Evolutionary conservation across 139 green algal species (phyloP).

Genomic region (Pseudopediastrum boryanum): DNA sequence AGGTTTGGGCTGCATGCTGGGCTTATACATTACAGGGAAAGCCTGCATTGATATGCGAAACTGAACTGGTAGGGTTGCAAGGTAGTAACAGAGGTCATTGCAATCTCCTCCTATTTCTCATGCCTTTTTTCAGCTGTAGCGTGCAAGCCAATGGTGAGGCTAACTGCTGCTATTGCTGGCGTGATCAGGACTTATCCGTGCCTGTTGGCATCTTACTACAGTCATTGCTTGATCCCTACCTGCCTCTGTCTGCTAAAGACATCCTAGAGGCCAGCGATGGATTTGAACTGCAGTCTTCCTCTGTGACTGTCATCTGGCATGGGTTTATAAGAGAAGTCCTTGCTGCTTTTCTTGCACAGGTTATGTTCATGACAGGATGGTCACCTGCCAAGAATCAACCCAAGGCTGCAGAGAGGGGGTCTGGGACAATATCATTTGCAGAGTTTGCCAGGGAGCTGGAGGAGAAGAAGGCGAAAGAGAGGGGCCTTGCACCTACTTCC

Average conservation of each 20-base stretch:
- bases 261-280: no score
- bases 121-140: no score
- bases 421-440: constrained; percentile 73
- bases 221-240: not conserved
- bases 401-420: constrained; percentile 64
- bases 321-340: not conserved
- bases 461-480: no score
- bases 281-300: not conserved
- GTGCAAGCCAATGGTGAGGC: no score
- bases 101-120: no score
- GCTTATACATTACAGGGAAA: no score
- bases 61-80: no score
- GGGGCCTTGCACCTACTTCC: no score
- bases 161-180: not conserved
- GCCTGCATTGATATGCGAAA: no score
- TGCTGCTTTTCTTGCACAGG: constrained; percentile 48
- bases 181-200: not conserved
- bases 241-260: not conserved
- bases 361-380: constrained; percentile 92
- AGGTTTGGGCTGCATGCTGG: no score
- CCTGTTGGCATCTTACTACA: not conserved
- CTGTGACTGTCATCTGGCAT: not conserved
- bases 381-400: constrained; percentile 65
- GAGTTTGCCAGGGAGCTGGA: constrained; percentile 56
- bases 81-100: no score